Base-by-base conservation (phyloP, 1,139 yeast genomes). In the Kluyveromyces marxianus region DNA sequence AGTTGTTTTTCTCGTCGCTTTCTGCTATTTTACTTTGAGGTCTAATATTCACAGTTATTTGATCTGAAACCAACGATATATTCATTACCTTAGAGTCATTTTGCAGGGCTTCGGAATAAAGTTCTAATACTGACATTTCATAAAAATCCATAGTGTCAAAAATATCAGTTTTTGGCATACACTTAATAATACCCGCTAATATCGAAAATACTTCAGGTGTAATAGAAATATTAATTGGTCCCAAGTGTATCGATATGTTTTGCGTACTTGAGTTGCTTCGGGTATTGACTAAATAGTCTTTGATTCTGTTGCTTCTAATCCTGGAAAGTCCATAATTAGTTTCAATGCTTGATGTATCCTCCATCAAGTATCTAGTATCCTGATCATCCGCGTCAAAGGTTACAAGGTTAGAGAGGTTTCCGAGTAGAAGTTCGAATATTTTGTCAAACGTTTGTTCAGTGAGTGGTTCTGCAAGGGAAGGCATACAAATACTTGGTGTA, bases 391-490 rank as follows among this genome's bases (percentile, higher is more conserved):
- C 35, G 25, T 40, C 43, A 34, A 26, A 40, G 10, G 14, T 28
- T n/a, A 34, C 51, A 7, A 33, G 36, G 3, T 27, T 31, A 25
- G 30, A 34, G 29, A 31, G 24, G 7, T 55, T 55, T 2, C 54
- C 52, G 4, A 71, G 63, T 31, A 71, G 57, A 14, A 63, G 65
- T 28, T 67, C 70, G 37, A 71, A 59, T 4, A 74, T 56, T 33
- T 55, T 46, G 51, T 74, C 77, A 21, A 68, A 57, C 2, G 76
- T 69, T 27, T 68, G 68, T 5, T 62, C 58, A 14, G 71, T 74
- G 26, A 87, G 52, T 0, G 96, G 95, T 2, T 75, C 66, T 0
- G 88, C 77, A 1, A 80, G 77, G 42, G 74, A 72, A 0, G 95
- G 92, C 2, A 86, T 56, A 0, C 90, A 74, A 7, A 83, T 67